A percentile compares a stretch with the other conserved stretches of the same genome.
Evolutionary conservation across 768 basidiomycete genomes (phyloP).

Genomic region (Lyophyllum semitale): DNA sequence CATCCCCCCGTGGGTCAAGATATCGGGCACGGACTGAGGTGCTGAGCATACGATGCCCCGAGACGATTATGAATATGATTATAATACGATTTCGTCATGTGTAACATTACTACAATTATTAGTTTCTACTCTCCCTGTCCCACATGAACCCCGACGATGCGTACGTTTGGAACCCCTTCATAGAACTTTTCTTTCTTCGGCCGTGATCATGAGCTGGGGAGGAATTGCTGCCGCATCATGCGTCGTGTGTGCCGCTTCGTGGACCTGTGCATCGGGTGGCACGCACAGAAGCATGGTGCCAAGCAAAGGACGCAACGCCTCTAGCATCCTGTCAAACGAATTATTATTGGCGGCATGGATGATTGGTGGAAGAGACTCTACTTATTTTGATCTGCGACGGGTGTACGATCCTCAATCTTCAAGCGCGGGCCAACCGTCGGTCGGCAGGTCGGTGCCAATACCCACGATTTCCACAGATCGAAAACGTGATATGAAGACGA

Average conservation of each 20-base stretch:
- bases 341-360: not conserved
- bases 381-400: not conserved
- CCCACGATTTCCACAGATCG: too few relatives aligned
- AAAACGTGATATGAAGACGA: too few relatives aligned
- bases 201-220: not conserved
- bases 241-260: not conserved
- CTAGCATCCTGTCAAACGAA: not conserved
- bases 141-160: constrained; percentile 11
- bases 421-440: too few relatives aligned
- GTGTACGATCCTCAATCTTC: too few relatives aligned
- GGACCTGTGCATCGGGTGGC: not conserved
- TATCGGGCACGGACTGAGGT: not conserved
- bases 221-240: not conserved
- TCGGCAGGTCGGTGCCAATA: too few relatives aligned
- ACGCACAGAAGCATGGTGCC: not conserved
- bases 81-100: too few relatives aligned
- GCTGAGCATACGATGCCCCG: not conserved
- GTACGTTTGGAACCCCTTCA: not conserved
- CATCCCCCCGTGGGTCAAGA: not conserved
- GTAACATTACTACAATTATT: not conserved
- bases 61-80: too few relatives aligned
- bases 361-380: not conserved
- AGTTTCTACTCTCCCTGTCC: constrained; percentile 1
- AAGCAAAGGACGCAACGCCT: constrained; percentile 2
- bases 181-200: not conserved